A percentile compares a stretch with the other conserved stretches of the same genome.
phyloP scores from a whole-genome alignment of 352 stramenopile species.

The Blastocystis sp. region DNA sequence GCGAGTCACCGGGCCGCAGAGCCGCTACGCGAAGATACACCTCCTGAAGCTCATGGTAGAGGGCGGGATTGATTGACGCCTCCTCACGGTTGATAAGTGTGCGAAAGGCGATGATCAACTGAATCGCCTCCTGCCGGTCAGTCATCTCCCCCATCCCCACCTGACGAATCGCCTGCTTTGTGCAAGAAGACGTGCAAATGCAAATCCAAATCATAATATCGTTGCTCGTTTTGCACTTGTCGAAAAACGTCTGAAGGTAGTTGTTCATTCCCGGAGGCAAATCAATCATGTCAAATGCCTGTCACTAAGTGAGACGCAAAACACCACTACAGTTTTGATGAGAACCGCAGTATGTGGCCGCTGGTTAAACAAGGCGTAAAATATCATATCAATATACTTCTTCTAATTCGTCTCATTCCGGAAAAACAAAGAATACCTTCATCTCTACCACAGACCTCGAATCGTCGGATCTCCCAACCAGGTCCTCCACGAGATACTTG shows the following conservation, averaged over 20 bases:
- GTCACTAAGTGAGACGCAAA: not conserved
- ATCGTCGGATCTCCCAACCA: not conserved
- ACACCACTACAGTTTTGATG: not conserved
- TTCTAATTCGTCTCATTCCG: not conserved
- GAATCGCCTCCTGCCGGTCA: conserved; percentile 7
- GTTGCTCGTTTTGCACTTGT: not conserved
- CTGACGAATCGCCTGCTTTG: not conserved
- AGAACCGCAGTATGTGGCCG: not conserved
- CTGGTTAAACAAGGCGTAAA: not conserved
- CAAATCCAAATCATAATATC: conserved; percentile 23
- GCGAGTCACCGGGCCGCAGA: not conserved
- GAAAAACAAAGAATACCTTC: not conserved
- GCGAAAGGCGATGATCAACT: not conserved
- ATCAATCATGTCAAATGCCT: conserved; percentile 39
- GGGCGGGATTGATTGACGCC: not conserved
- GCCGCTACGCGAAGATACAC: not conserved
- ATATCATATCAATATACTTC: not conserved
- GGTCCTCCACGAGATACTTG: not conserved
- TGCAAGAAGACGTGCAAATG: not conserved
- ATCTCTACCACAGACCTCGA: not conserved
- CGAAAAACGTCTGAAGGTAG: not conserved
- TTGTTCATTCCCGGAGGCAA: conserved; percentile 4
- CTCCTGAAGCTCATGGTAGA: not conserved
- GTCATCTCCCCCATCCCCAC: not conserved
- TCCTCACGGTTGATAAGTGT: not conserved